Evolutionary conservation across 176 grass and related monocot genomes (phyloP).

Genomic region (Juncus effusus): DNA sequence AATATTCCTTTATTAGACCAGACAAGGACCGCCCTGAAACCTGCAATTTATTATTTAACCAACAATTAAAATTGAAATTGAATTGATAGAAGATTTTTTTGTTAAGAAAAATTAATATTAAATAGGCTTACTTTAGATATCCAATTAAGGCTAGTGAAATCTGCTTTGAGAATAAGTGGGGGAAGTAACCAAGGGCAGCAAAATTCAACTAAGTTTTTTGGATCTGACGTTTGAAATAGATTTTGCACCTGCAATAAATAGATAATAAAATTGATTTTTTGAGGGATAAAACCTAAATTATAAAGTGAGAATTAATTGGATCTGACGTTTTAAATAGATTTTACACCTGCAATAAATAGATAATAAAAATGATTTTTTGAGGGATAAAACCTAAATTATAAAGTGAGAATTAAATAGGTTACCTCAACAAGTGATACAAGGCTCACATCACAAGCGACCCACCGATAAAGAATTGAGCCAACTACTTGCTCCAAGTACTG

Average conservation of each 20-base stretch:
- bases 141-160: constrained; percentile 67
- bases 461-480: constrained; percentile 68
- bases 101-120: background rate
- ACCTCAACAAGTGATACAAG: constrained; percentile 87
- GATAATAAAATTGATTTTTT: constrained; percentile 7
- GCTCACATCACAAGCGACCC: constrained; percentile 92
- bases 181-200: constrained; percentile 67
- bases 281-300: constrained; percentile 1
- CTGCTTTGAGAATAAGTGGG: constrained; percentile 63
- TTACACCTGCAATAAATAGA: constrained; percentile 49
- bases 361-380: constrained; percentile 8
- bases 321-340: constrained; percentile 55
- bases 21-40: constrained; percentile 58
- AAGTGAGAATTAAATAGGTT: constrained; percentile 26
- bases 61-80: background rate
- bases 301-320: constrained; percentile 26
- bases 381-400: constrained; percentile 1
- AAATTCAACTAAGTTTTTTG: constrained; percentile 64
- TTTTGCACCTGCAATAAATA: constrained; percentile 55
- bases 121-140: constrained; percentile 60
- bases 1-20: constrained; percentile 68
- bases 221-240: constrained; percentile 51
- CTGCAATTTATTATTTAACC: constrained; percentile 38
- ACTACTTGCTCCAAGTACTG: constrained; percentile 86
- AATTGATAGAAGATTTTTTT: background rate